These are phyloP conservation scores for Tetracentron sinense DNA, from an alignment of 164 flowering plant species.

Conservation along the genomic window DNA sequence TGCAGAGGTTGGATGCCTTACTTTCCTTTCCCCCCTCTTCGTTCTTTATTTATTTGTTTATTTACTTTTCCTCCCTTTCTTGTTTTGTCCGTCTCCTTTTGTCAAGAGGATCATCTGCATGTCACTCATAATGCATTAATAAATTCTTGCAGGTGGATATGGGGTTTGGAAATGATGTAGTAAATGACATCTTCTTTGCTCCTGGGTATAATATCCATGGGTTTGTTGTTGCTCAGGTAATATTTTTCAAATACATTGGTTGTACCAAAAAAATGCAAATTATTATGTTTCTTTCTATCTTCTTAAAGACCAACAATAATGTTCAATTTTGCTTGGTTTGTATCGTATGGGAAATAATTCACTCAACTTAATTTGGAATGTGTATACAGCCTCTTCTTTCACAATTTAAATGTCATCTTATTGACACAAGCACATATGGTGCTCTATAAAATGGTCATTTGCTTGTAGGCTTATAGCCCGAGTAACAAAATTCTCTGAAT, in stretches of 20 bases:
- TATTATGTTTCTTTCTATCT: not conserved
- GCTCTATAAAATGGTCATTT: too few relatives aligned
- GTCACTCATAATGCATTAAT: not conserved
- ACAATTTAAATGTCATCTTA: too few relatives aligned
- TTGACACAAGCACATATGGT: too few relatives aligned
- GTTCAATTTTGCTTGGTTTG: too few relatives aligned
- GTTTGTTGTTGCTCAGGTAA: conserved; percentile 93
- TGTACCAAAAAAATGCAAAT: conserved; percentile 2
- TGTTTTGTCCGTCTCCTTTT: not conserved
- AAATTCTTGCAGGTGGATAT: conserved; percentile 62
- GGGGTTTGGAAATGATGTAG: conserved; percentile 73
- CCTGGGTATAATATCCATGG: conserved; percentile 85
- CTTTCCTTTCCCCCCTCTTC: not conserved
- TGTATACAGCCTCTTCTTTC: too few relatives aligned
- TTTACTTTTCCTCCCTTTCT: not conserved
- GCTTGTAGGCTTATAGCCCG: too few relatives aligned
- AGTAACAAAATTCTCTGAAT: too few relatives aligned
- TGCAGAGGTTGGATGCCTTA: conserved; percentile 54
- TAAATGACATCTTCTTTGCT: conserved; percentile 79
- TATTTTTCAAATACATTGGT: not conserved
- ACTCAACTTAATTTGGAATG: too few relatives aligned
- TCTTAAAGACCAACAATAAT: too few relatives aligned
- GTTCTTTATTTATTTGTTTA: not conserved
- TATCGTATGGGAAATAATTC: too few relatives aligned
- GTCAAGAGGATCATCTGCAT: not conserved